These are phyloP conservation scores for Lepiota brunneoincarnata DNA, from an alignment of 768 basidiomycete genomes.

Conservation along the genomic window DNA sequence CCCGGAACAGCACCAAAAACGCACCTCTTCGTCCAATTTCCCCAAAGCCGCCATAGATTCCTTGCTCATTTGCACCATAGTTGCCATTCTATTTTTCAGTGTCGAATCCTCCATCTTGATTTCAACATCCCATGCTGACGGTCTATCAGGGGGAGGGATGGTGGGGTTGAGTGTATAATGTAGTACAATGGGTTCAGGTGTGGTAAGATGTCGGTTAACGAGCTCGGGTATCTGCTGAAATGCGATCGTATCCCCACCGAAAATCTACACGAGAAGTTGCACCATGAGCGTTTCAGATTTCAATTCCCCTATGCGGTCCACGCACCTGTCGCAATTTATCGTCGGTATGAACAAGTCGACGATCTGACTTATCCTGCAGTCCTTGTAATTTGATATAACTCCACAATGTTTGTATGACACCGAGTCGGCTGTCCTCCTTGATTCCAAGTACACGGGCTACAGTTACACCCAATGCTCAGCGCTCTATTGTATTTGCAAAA, in stretches of 20 bases:
- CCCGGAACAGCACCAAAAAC: slow-evolving; percentile 5
- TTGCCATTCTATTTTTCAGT: slow-evolving; percentile 72
- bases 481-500: not conserved
- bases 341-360: slow-evolving; percentile 67
- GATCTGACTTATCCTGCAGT: slow-evolving; percentile 80
- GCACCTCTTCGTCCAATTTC: slow-evolving; percentile 89
- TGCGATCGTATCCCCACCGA: slow-evolving; percentile 62
- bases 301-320: slow-evolving; percentile 1
- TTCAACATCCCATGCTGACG: slow-evolving; percentile 84
- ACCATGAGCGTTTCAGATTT: not conserved
- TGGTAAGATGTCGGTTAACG: slow-evolving; percentile 73
- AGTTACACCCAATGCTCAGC: too few relatives aligned
- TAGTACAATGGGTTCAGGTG: slow-evolving; percentile 79
- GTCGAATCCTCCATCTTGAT: slow-evolving; percentile 80
- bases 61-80: slow-evolving; percentile 66
- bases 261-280: slow-evolving; percentile 45
- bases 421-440: slow-evolving; percentile 81
- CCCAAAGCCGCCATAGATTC: slow-evolving; percentile 65
- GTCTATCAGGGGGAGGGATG: slow-evolving; percentile 61
- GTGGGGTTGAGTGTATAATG: slow-evolving; percentile 72
- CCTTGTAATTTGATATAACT: slow-evolving; percentile 86
- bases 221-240: slow-evolving; percentile 85
- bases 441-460: slow-evolving; percentile 67
- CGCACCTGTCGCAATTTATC: slow-evolving; percentile 62
- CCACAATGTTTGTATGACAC: slow-evolving; percentile 84